phyloP scores from a whole-genome alignment of 768 basidiomycete species.

The Lactarius sanguifluus region DNA sequence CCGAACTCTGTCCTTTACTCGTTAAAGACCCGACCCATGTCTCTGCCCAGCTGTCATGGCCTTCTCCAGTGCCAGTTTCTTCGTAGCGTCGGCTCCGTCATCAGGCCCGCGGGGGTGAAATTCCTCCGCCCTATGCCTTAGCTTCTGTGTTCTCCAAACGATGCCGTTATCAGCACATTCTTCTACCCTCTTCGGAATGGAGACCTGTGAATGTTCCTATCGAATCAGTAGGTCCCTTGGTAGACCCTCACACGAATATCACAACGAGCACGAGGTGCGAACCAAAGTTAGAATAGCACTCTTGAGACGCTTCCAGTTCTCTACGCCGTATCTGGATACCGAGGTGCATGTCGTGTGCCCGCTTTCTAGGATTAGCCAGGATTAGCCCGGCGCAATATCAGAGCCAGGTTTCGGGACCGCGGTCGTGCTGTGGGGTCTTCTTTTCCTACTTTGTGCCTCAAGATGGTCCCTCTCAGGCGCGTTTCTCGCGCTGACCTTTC shows the following conservation, averaged over 20 bases:
- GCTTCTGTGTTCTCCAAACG: neutral
- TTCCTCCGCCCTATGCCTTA: neutral
- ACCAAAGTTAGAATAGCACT: neutral
- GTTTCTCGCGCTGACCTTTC: neutral
- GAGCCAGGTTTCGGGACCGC: neutral
- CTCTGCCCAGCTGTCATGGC: neutral
- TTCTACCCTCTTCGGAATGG: neutral
- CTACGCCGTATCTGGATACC: neutral
- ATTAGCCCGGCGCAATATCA: slow-evolving; percentile 1
- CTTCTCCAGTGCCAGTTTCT: neutral
- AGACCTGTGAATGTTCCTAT: neutral
- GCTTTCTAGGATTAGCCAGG: slow-evolving; percentile 3
- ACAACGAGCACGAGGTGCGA: neutral
- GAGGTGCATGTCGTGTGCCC: neutral
- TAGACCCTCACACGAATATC: neutral
- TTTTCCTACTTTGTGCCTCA: slow-evolving; percentile 1
- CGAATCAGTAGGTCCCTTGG: neutral
- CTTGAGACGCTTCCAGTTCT: neutral
- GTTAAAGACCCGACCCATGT: neutral
- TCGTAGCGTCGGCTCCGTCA: neutral
- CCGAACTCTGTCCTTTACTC: slow-evolving; percentile 11
- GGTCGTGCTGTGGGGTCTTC: neutral
- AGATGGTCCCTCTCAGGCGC: neutral
- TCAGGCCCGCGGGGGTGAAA: neutral
- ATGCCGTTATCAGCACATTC: slow-evolving; percentile 16